Conservation (phyloP, 2,329 filamentous ascomycete genomes). For the Diaporthe ampelina region DNA sequence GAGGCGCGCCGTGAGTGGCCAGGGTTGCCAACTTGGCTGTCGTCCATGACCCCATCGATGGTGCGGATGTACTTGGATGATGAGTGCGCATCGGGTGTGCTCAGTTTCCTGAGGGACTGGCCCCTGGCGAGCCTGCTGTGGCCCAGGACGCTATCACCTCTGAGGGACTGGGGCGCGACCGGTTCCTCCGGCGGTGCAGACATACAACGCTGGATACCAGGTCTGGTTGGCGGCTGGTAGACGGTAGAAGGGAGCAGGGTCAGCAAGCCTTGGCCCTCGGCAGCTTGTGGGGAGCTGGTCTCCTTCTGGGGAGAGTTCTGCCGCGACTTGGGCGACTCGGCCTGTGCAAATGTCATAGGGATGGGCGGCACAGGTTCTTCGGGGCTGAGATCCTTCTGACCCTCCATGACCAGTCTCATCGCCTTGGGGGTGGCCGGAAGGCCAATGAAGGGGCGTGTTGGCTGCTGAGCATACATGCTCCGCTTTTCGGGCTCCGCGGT, state of each 20-base stretch:
- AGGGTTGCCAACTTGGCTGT: conserved; percentile 42
- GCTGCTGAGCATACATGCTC: conserved; percentile 61
- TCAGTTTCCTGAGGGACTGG: conserved; percentile 54
- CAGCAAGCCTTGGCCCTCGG: conserved; percentile 45
- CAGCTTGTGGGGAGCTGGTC: conserved; percentile 40
- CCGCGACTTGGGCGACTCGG: conserved; percentile 54
- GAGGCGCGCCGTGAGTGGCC: conserved; percentile 59
- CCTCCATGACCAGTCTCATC: conserved; percentile 84
- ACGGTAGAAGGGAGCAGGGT: conserved; percentile 71
- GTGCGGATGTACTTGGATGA: conserved; percentile 56
- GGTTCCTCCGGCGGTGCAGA: conserved; percentile 70
- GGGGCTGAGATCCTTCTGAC: conserved; percentile 50
- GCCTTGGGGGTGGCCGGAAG: conserved; percentile 93
- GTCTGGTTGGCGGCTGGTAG: conserved; percentile 67
- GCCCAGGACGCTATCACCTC: conserved; percentile 44
- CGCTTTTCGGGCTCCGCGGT: conserved; percentile 74
- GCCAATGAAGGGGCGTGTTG: conserved; percentile 71
- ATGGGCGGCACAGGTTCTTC: conserved; percentile 69
- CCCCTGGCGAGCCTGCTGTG: conserved; percentile 46
- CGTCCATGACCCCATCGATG: conserved; percentile 62
- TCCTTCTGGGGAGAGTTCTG: conserved; percentile 51
- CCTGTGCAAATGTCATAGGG: conserved; percentile 61
- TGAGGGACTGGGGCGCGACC: conserved; percentile 49
- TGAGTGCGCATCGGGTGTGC: conserved; percentile 51
- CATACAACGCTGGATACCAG: conserved; percentile 70